Percentiles rank a stretch among this genome's conserved stretches.
phyloP scores from a whole-genome alignment of 495 filamentous ascomycete species.

The Penicillium chermesinum region DNA sequence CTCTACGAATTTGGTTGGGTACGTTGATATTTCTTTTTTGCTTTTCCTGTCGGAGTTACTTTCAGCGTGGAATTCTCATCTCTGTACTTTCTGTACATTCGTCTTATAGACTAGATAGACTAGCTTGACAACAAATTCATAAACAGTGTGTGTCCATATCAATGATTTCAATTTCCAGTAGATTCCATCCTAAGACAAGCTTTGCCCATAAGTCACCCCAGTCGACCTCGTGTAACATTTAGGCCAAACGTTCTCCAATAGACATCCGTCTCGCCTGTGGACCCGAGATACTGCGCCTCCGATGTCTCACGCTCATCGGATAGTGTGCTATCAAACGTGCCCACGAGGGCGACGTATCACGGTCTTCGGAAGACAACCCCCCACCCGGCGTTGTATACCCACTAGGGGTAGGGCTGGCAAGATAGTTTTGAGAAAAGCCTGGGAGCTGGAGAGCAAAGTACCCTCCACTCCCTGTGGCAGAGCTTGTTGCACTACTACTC shows the following conservation, averaged over 20 bases:
- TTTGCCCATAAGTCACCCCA: neutral
- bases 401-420: constrained; percentile 17
- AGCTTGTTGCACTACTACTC: constrained; percentile 1
- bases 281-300: constrained; percentile 27
- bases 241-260: constrained; percentile 4
- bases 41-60: constrained; percentile 1
- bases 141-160: neutral
- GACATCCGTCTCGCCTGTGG: constrained; percentile 14
- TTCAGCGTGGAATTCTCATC: too few relatives aligned
- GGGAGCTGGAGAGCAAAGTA: constrained; percentile 26
- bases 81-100: too few relatives aligned
- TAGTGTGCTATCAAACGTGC: constrained; percentile 27
- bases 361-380: constrained; percentile 24
- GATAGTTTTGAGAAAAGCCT: constrained; percentile 7
- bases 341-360: constrained; percentile 12
- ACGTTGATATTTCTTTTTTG: too few relatives aligned
- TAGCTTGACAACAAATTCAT: neutral
- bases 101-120: neutral
- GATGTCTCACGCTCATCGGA: constrained; percentile 24
- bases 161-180: too few relatives aligned
- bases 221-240: neutral
- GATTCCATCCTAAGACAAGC: neutral
- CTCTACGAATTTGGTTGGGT: neutral
- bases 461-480: constrained; percentile 12
- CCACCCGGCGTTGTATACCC: constrained; percentile 19